Conservation (phyloP, 2,329 filamentous ascomycete species). For the Aspergillus hiratsukae region DNA sequence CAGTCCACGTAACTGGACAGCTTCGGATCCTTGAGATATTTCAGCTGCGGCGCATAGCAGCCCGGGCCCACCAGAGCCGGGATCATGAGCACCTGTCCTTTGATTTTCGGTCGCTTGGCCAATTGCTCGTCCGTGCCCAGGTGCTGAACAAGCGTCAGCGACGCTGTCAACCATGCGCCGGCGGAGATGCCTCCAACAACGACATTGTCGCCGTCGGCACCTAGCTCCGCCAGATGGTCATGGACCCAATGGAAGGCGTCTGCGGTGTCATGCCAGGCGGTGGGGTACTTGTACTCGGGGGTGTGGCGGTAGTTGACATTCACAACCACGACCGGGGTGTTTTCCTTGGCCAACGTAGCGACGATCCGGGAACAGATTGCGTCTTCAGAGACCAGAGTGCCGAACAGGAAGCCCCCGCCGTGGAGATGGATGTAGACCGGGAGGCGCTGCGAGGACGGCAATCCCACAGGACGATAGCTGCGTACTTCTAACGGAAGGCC, state of each 20-base stretch:
- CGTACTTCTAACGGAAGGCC: constrained; percentile 43
- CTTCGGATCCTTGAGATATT: constrained; percentile 33
- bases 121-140: constrained; percentile 19
- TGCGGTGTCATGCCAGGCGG: constrained; percentile 49
- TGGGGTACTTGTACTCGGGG: constrained; percentile 51
- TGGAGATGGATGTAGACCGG: constrained; percentile 53
- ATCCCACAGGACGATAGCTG: constrained; percentile 42
- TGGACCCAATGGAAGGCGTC: constrained; percentile 55
- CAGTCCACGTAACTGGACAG: constrained; percentile 46
- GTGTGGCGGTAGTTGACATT: constrained; percentile 59
- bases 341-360: constrained; percentile 20
- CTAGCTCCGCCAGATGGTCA: constrained; percentile 36
- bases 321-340: constrained; percentile 41
- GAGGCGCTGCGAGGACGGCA: constrained; percentile 28
- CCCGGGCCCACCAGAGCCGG: constrained; percentile 40
- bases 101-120: constrained; percentile 28
- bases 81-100: constrained; percentile 52
- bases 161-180: constrained; percentile 43
- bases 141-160: constrained; percentile 39
- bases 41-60: constrained; percentile 33
- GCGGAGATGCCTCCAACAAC: constrained; percentile 50
- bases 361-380: constrained; percentile 48
- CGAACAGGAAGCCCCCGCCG: constrained; percentile 56
- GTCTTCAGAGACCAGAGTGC: constrained; percentile 52
- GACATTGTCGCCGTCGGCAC: constrained; percentile 37